These are phyloP conservation scores for Euptelea pleiosperma DNA, from an alignment of 164 flowering plant genomes.

Conservation along the genomic window DNA sequence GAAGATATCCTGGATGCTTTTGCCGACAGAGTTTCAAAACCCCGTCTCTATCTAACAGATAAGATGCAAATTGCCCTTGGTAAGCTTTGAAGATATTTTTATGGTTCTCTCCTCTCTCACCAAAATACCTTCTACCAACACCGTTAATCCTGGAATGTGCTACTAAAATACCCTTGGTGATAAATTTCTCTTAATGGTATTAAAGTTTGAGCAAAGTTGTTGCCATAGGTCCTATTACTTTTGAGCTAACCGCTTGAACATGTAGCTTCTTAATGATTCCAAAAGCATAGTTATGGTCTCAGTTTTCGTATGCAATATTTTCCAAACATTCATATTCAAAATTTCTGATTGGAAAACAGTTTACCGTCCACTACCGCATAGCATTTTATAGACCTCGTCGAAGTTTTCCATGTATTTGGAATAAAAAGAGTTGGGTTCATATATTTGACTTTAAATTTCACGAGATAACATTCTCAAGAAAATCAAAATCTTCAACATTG, in stretches of 20 bases:
- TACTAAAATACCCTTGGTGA: not conserved
- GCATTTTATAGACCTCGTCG: too few species aligned
- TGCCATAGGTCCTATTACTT: too few species aligned
- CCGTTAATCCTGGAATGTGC: not conserved
- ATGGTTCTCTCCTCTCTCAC: not conserved
- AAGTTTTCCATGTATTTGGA: too few species aligned
- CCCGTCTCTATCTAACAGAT: conserved; percentile 80
- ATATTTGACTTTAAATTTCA: too few species aligned
- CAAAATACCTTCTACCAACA: not conserved
- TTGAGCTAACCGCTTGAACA: not conserved
- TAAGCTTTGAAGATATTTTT: conserved; percentile 25
- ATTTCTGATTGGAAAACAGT: too few species aligned
- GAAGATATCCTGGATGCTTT: conserved; percentile 84
- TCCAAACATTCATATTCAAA: too few species aligned
- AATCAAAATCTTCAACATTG: too few species aligned
- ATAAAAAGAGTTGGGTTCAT: too few species aligned
- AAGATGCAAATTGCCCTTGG: conserved; percentile 97
- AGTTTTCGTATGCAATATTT: too few species aligned
- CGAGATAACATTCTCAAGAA: too few species aligned
- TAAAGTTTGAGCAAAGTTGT: too few species aligned
- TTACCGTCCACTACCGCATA: too few species aligned
- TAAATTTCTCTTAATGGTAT: not conserved
- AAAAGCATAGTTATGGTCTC: not conserved
- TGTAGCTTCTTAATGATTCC: not conserved
- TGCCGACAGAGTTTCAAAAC: conserved; percentile 85